Evolutionary conservation across 176 grass and related monocot species (phyloP).

Genomic region (Tuctoria greenei): DNA sequence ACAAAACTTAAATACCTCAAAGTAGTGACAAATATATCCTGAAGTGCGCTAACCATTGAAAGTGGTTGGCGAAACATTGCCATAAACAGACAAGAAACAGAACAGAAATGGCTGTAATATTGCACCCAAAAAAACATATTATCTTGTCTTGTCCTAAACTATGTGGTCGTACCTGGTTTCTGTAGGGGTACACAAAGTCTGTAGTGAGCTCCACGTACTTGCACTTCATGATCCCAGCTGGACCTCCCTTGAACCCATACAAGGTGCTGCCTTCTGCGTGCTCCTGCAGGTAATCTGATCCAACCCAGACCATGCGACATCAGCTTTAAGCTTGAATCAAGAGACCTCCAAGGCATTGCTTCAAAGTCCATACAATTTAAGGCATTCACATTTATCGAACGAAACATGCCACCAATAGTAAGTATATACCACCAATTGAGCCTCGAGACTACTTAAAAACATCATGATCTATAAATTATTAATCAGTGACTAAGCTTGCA

Average conservation of each 20-base stretch:
- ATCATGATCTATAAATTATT: slow-evolving; percentile 33
- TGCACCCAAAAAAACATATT: background rate
- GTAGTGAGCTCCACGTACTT: slow-evolving; percentile 81
- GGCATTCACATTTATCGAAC: no score
- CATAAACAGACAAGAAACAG: background rate
- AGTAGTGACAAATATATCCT: background rate
- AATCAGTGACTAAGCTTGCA: background rate
- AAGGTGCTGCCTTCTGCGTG: slow-evolving; percentile 64
- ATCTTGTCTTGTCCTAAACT: background rate
- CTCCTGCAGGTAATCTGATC: slow-evolving; percentile 81
- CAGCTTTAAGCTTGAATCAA: background rate
- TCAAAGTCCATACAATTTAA: background rate
- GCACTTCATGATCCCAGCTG: slow-evolving; percentile 93
- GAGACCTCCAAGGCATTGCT: background rate
- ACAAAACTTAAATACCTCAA: background rate
- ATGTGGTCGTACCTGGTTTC: slow-evolving; percentile 73
- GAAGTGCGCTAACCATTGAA: background rate
- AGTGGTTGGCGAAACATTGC: background rate
- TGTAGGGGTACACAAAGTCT: slow-evolving; percentile 91
- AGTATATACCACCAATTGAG: background rate
- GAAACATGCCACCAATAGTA: background rate
- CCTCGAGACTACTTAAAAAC: no score
- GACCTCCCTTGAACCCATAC: slow-evolving; percentile 95
- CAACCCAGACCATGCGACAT: background rate
- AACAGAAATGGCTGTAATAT: background rate